These are phyloP conservation scores for Yarrowia sp. DNA, from an alignment of 805 yeast species.

Conservation along the genomic window DNA sequence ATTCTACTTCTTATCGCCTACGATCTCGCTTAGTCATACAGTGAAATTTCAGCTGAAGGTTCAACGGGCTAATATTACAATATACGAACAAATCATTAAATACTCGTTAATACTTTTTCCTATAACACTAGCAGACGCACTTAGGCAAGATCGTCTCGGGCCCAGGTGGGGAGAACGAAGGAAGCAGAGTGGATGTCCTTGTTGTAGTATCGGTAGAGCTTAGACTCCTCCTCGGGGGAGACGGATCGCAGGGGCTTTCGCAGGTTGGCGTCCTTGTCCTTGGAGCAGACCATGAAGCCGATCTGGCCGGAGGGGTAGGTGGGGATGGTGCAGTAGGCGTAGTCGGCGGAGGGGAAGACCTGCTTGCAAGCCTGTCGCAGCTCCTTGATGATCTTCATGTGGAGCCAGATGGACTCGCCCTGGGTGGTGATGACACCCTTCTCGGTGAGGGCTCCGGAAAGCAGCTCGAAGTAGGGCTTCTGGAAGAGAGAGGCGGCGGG, in stretches of 20 bases:
- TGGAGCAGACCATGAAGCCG: constrained; percentile 94
- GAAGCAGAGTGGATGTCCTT: constrained; percentile 81
- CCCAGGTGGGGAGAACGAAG: constrained; percentile 91
- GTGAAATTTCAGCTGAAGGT: background rate
- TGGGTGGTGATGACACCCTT: constrained; percentile 91
- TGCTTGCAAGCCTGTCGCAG: constrained; percentile 77
- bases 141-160: constrained; percentile 51
- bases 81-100: background rate
- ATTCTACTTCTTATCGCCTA: no score
- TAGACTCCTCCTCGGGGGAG: constrained; percentile 58
- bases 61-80: background rate
- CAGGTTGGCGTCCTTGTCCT: constrained; percentile 65
- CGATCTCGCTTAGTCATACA: no score
- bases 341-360: constrained; percentile 89
- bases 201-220: constrained; percentile 79
- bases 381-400: constrained; percentile 76
- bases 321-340: constrained; percentile 90
- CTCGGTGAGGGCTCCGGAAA: constrained; percentile 83
- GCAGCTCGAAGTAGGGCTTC: constrained; percentile 81
- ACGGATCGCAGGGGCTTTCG: constrained; percentile 66
- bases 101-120: constrained; percentile 4
- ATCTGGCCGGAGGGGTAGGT: constrained; percentile 97
- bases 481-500: constrained; percentile 95
- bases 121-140: background rate
- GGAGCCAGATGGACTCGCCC: constrained; percentile 94